These are phyloP conservation scores for Fusarium sublunatum DNA, from an alignment of 2,329 filamentous ascomycete genomes.

Conservation along the genomic window DNA sequence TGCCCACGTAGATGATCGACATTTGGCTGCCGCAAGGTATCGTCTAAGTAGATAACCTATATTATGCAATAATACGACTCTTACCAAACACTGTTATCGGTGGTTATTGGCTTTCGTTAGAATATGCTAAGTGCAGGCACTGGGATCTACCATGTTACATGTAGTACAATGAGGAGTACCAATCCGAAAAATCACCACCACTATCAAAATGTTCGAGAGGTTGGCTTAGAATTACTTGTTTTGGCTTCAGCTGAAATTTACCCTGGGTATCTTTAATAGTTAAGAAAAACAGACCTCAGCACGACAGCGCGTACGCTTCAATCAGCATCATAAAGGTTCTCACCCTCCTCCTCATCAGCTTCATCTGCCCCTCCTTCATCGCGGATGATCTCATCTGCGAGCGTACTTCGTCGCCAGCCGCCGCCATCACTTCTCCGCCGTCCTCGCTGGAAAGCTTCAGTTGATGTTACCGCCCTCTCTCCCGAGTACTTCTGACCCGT, in stretches of 20 bases:
- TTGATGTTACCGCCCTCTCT: conserved; percentile 66
- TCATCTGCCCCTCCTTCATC: conserved; percentile 45
- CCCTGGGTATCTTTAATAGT: conserved; percentile 40
- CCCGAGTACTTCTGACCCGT: conserved; percentile 63
- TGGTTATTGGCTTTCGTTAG: no score
- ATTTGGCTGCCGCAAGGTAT: conserved; percentile 24
- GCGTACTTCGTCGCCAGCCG: conserved; percentile 48
- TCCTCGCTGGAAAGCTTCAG: conserved; percentile 61
- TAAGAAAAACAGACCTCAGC: conserved; percentile 11
- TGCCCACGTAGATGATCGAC: conserved; percentile 31
- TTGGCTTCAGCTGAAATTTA: conserved; percentile 27
- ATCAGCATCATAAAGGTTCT: conserved; percentile 32
- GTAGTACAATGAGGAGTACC: conserved; percentile 7
- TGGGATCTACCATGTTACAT: no score
- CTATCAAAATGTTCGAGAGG: conserved; percentile 5
- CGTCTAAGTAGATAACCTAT: no score
- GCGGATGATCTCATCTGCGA: conserved; percentile 51
- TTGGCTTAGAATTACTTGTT: conserved; percentile 7
- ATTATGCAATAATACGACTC: no score
- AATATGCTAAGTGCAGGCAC: no score
- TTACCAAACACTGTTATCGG: no score
- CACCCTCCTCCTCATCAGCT: conserved; percentile 38
- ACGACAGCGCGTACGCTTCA: conserved; percentile 5
- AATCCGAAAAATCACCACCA: conserved; percentile 27
- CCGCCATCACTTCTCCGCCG: conserved; percentile 49